Percentiles rank a stretch among this genome's conserved stretches.
Conservation (phyloP, 805 yeast genomes). For the Suhomyces faveliae region DNA sequence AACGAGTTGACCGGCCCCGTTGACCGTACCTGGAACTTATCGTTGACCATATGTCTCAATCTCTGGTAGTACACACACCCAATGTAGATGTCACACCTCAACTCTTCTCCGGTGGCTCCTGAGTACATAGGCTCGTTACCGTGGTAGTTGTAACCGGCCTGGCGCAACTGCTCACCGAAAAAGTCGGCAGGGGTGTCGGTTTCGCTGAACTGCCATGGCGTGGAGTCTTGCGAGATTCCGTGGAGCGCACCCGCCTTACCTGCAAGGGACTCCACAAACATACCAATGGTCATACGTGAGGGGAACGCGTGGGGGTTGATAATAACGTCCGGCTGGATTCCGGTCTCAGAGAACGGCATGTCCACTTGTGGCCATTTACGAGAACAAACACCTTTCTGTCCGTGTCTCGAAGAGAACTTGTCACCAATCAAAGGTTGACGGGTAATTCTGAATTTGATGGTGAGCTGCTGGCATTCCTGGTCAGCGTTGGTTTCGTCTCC, state of each 20-base stretch:
- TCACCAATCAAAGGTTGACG: constrained; percentile 96
- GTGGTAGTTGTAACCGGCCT: constrained; percentile 93
- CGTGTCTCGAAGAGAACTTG: constrained; percentile 96
- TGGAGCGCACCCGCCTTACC: constrained; percentile 98
- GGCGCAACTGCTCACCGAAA: constrained; percentile 87
- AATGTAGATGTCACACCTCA: constrained; percentile 91
- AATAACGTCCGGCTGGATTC: constrained; percentile 96
- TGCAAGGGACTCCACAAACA: constrained; percentile 98
- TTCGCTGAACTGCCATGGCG: constrained; percentile 94
- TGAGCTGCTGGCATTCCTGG: constrained; percentile 76
- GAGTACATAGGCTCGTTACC: constrained; percentile 99
- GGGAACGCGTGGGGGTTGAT: constrained; percentile 99
- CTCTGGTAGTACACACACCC: constrained; percentile 98
- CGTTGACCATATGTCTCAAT: constrained; percentile 98
- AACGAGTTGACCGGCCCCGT: constrained; percentile 97
- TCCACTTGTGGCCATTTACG: constrained; percentile 97
- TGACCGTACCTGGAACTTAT: constrained; percentile 98
- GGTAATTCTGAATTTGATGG: constrained; percentile 87
- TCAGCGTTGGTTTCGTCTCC: constrained; percentile 72
- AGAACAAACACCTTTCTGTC: constrained; percentile 98
- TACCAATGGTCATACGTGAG: constrained; percentile 99
- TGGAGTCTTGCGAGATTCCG: constrained; percentile 95
- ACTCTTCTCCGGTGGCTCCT: constrained; percentile 97
- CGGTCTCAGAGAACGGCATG: constrained; percentile 95
- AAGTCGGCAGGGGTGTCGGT: constrained; percentile 94